Conservation (phyloP, 1,284 basidiomycete genomes). For the Puccinia sorghi region DNA sequence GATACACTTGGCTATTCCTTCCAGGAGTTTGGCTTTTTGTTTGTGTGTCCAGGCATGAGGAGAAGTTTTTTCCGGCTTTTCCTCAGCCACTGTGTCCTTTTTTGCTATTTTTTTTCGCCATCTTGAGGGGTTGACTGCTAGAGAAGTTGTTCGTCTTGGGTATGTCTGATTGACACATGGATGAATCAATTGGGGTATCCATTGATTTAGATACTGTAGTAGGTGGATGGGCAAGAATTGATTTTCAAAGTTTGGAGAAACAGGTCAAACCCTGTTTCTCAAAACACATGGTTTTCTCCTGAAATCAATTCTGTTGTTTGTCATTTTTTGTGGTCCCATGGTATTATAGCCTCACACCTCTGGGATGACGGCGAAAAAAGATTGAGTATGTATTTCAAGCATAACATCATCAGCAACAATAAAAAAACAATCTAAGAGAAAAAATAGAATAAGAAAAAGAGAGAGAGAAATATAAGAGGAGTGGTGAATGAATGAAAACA, state of each 20-base stretch:
- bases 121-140: not conserved
- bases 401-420: no score
- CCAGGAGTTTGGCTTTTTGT: not conserved
- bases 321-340: not conserved
- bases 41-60: constrained; percentile 1
- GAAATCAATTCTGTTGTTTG: not conserved
- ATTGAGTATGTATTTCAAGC: no score
- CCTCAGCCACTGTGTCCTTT: not conserved
- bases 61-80: not conserved
- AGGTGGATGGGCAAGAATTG: no score
- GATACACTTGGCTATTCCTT: not conserved
- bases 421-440: no score
- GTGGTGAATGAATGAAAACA: no score
- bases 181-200: not conserved
- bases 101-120: not conserved
- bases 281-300: not conserved
- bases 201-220: not conserved
- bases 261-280: constrained; percentile 6
- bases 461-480: no score
- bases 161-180: not conserved
- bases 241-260: not conserved
- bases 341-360: not conserved
- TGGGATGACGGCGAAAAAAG: no score
- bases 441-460: no score
- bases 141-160: not conserved